Percentiles rank a stretch among this genome's conserved stretches.
Conservation (phyloP, 1,284 basidiomycete genomes). For the Ustilago hordei region DNA sequence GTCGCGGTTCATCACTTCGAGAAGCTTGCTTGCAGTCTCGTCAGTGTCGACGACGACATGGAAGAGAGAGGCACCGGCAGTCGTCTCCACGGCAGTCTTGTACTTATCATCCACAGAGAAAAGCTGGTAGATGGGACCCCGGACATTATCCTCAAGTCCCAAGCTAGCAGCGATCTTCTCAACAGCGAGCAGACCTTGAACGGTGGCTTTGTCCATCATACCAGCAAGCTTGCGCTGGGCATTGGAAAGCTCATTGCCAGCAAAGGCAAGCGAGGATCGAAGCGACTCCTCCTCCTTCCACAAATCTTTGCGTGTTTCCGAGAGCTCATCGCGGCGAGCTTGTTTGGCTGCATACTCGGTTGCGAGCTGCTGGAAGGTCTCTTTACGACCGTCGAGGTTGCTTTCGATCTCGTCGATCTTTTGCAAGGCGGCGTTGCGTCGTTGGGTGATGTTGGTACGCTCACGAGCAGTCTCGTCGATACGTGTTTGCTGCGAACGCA, state of each 20-base stretch:
- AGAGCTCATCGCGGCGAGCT: slow-evolving; percentile 68
- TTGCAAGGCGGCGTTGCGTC: slow-evolving; percentile 68
- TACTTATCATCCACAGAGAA: slow-evolving; percentile 93
- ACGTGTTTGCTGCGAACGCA: slow-evolving; percentile 39
- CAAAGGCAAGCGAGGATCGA: slow-evolving; percentile 81
- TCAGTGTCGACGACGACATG: slow-evolving; percentile 98
- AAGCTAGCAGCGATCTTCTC: slow-evolving; percentile 82
- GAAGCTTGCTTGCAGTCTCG: slow-evolving; percentile 85
- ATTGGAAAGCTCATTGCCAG: slow-evolving; percentile 81
- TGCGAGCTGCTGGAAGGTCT: slow-evolving; percentile 45
- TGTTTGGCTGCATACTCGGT: slow-evolving; percentile 53
- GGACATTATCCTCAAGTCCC: slow-evolving; percentile 78
- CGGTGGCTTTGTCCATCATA: slow-evolving; percentile 93
- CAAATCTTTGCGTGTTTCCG: slow-evolving; percentile 71
- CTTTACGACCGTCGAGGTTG: slow-evolving; percentile 75
- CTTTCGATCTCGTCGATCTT: slow-evolving; percentile 80
- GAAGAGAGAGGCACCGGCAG: slow-evolving; percentile 94
- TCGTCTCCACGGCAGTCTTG: slow-evolving; percentile 92
- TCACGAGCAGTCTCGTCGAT: slow-evolving; percentile 47
- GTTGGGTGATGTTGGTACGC: slow-evolving; percentile 31
- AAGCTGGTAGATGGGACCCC: slow-evolving; percentile 92
- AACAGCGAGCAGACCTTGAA: slow-evolving; percentile 84
- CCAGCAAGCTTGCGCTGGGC: slow-evolving; percentile 83
- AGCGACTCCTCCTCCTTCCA: slow-evolving; percentile 81
- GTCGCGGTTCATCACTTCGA: slow-evolving; percentile 92